Percentiles rank a stretch among this genome's conserved stretches.
These are phyloP conservation scores for Jamesozyma rosinii DNA, from an alignment of 805 yeast genomes.

Conservation along the genomic window DNA sequence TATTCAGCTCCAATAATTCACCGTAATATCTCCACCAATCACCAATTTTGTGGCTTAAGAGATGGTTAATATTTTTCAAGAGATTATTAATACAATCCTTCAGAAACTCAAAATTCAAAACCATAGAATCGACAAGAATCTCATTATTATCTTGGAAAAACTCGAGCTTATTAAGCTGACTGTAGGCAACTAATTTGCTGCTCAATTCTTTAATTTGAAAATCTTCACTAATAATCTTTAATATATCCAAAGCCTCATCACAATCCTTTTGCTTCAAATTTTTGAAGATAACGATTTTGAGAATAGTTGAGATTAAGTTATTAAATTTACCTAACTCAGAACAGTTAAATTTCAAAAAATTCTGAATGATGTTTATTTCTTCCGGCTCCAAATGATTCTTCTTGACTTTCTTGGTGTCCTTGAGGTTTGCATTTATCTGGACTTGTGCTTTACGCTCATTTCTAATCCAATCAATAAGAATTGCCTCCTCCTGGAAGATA, in stretches of 20 bases:
- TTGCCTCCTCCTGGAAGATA: conserved; percentile 8
- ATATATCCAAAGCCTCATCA: conserved; percentile 6
- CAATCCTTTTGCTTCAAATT: conserved; percentile 16
- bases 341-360: conserved; percentile 19
- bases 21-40: conserved; percentile 41
- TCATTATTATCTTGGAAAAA: background rate
- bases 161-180: background rate
- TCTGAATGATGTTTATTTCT: conserved; percentile 20
- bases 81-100: conserved; percentile 20
- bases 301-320: conserved; percentile 8
- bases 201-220: background rate
- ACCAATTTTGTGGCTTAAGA: conserved; percentile 30
- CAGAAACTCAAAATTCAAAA: conserved; percentile 9
- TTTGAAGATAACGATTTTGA: conserved; percentile 16
- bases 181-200: background rate
- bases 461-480: conserved; percentile 13
- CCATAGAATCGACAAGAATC: background rate
- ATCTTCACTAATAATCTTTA: conserved; percentile 1
- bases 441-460: conserved; percentile 5
- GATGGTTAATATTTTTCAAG: conserved; percentile 23
- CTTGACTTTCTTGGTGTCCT: conserved; percentile 3
- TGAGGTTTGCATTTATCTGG: background rate
- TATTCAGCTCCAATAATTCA: conserved; percentile 32
- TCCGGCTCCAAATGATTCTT: conserved; percentile 20
- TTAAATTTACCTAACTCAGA: conserved; percentile 14